Evolutionary conservation across 1,284 basidiomycete species (phyloP), one percentile per base, ranked within the genome.

Genomic region (Cutaneotrichosporon mucoides): DNA sequence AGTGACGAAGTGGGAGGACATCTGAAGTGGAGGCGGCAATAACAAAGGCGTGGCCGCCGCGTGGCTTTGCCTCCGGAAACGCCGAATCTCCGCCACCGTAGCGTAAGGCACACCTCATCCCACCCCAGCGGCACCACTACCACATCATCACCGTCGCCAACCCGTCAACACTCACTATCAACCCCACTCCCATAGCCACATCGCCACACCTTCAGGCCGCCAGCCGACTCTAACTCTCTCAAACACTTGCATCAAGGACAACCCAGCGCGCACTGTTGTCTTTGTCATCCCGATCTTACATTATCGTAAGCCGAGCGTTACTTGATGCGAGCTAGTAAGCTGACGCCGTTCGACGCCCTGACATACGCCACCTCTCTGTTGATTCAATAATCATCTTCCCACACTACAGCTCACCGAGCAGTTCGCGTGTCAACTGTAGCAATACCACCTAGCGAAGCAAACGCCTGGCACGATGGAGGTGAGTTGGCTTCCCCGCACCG

Each of bases 381-480:
- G 38, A 33, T 48, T 48, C 24, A 34, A 48, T 36, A 24, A 36
- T 36, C 13, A 9, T 10, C 46, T 11, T 15, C 12, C 12, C 38
- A 8, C n/a, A 24, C 34, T 33, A 48, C 34, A 48, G 46, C 46
- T 13, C 13, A 11, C 13, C 10, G 5, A 48, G n/a, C 24, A 8
- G 24, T 48, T 36, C 46, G 11, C 34, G 12, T 48, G 33, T 48
- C 46, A 48, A 48, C 46, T 48, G 46, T 48, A 48, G 46, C 46
- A 48, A 12, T 33, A 48, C 33, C 33, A 48, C 35, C 24, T 43
- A 44, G n/a, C 5, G 8, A 34, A 41, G 13, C 6, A 34, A 38
- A 51, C 42, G 7, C 36, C 15, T 43, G 57, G 60, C 64, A 69
- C 64, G 64, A 73, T 73, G 72, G 72, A 73, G 68, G 72, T 73